Conservation (phyloP, 805 yeast genomes). For the Saccharomyces kudriavzevii region DNA sequence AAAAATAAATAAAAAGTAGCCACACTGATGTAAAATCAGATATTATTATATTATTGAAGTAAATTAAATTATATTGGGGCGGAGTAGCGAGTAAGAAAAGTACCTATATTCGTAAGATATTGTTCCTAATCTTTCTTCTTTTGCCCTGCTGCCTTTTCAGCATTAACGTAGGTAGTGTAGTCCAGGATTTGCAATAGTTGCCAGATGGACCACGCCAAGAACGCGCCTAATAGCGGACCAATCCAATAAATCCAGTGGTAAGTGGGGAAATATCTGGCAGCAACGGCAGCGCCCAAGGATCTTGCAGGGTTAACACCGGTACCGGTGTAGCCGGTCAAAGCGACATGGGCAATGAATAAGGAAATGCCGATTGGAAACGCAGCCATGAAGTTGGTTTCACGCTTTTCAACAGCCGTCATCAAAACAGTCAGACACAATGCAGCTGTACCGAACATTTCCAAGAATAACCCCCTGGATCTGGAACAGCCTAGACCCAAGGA, state of each 20-base stretch:
- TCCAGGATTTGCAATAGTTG: conserved; percentile 54
- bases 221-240: conserved; percentile 71
- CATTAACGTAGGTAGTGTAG: conserved; percentile 43
- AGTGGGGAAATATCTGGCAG: conserved; percentile 60
- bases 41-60: not conserved
- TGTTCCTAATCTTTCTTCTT: not conserved
- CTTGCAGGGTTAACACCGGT: conserved; percentile 92
- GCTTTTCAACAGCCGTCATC: conserved; percentile 78
- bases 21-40: not conserved
- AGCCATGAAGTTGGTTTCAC: conserved; percentile 66
- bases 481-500: conserved; percentile 65
- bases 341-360: conserved; percentile 71
- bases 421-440: conserved; percentile 68
- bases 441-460: conserved; percentile 75
- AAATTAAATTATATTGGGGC: not conserved
- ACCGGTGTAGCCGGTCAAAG: conserved; percentile 77
- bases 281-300: conserved; percentile 76
- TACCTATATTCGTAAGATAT: not conserved
- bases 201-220: conserved; percentile 61
- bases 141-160: conserved; percentile 7
- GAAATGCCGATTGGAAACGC: conserved; percentile 80
- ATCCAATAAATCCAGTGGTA: conserved; percentile 93
- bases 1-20: not conserved
- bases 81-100: not conserved
- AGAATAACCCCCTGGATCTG: conserved; percentile 64